These are phyloP conservation scores for Kregervanrija pseudodelftensis DNA, from an alignment of 805 yeast species.

Conservation along the genomic window DNA sequence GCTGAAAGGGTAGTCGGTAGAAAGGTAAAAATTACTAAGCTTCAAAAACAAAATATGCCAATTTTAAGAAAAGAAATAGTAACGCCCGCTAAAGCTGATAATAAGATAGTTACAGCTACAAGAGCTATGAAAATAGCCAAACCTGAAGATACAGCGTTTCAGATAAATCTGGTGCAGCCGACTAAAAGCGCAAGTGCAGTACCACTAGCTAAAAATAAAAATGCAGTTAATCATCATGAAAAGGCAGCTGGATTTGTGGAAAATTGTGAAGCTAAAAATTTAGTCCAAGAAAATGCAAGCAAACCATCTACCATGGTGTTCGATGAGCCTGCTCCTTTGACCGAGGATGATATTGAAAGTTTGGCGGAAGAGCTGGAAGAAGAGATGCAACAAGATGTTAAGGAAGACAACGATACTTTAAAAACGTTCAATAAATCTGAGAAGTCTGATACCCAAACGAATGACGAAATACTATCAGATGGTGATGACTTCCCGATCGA, in stretches of 20 bases:
- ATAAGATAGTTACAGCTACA: background rate
- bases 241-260: too few species aligned
- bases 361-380: conserved; percentile 21
- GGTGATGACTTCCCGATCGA: conserved; percentile 18
- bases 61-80: background rate
- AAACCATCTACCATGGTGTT: too few species aligned
- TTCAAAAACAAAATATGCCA: background rate
- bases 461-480: conserved; percentile 4
- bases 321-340: too few species aligned
- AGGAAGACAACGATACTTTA: conserved; percentile 3
- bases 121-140: conserved; percentile 15
- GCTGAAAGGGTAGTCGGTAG: conserved; percentile 15
- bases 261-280: too few species aligned
- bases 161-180: conserved; percentile 1
- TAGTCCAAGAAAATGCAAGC: too few species aligned
- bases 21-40: conserved; percentile 1
- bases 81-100: background rate
- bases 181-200: background rate
- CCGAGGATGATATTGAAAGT: conserved; percentile 12
- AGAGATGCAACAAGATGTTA: conserved; percentile 11
- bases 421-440: background rate
- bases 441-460: background rate
- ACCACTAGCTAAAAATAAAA: background rate
- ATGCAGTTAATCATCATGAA: too few species aligned
- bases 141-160: conserved; percentile 5